These are phyloP conservation scores for Candida sp. DNA, from an alignment of 1,139 yeast species.

Conservation along the genomic window DNA sequence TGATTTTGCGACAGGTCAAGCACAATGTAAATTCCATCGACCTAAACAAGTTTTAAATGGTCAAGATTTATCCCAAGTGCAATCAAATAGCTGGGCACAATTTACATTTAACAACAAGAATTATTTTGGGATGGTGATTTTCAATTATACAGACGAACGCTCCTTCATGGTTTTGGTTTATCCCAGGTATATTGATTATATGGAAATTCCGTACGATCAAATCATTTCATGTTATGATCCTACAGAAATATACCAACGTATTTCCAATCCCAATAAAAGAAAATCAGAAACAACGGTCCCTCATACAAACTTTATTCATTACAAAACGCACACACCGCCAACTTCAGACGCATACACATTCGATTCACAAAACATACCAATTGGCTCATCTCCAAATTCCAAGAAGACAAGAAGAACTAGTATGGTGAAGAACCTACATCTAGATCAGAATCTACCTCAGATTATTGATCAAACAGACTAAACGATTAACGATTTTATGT, in stretches of 20 bases:
- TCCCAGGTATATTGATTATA: constrained; percentile 23
- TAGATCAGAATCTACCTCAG: neutral
- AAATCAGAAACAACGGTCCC: neutral
- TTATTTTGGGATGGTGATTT: constrained; percentile 28
- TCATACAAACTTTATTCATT: neutral
- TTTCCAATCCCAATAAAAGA: neutral
- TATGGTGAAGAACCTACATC: neutral
- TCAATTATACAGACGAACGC: constrained; percentile 24
- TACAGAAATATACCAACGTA: neutral
- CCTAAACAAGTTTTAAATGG: constrained; percentile 1
- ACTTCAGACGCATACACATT: neutral
- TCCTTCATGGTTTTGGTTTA: constrained; percentile 23
- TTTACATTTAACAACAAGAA: constrained; percentile 20
- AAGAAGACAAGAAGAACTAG: neutral
- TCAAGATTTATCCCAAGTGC: neutral
- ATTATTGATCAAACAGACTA: neutral
- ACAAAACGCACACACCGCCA: neutral
- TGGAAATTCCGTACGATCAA: constrained; percentile 24
- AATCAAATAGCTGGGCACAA: constrained; percentile 20
- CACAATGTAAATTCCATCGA: constrained; percentile 37
- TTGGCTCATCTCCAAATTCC: neutral
- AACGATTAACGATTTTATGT: neutral
- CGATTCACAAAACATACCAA: neutral
- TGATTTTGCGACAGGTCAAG: constrained; percentile 13
- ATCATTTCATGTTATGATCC: constrained; percentile 4